Evolutionary conservation across 1,139 yeast species (phyloP).

Genomic region (Chernovozyma sophiae-reginae): DNA sequence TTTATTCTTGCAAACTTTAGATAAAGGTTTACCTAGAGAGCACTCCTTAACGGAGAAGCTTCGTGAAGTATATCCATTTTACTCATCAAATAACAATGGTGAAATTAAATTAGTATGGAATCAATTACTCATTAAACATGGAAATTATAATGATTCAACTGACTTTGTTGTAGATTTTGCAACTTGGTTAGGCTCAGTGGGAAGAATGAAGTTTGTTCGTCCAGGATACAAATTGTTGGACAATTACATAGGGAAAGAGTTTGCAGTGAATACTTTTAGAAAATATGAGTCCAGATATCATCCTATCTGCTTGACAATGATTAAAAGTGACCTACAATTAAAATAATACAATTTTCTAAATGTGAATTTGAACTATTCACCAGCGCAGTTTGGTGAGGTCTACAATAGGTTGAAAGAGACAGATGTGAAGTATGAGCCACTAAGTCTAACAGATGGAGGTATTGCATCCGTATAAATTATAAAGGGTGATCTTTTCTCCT

Average conservation of each 20-base stretch:
- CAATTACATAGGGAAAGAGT: slow-evolving; percentile 24
- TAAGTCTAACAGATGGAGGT: no score
- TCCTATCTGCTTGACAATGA: slow-evolving; percentile 38
- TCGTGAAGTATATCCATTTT: slow-evolving; percentile 23
- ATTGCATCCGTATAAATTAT: no score
- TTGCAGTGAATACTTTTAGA: slow-evolving; percentile 26
- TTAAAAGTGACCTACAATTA: slow-evolving; percentile 29
- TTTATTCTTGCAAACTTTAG: slow-evolving; percentile 30
- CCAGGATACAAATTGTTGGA: slow-evolving; percentile 35
- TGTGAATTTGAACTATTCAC: no score
- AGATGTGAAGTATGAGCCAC: no score
- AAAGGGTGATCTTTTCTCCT: no score
- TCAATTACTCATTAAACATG: slow-evolving; percentile 27
- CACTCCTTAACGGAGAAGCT: slow-evolving; percentile 17
- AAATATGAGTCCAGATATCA: slow-evolving; percentile 26
- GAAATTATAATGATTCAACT: slow-evolving; percentile 17
- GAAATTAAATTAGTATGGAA: slow-evolving; percentile 33
- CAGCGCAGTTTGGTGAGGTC: no score
- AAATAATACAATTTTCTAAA: no score
- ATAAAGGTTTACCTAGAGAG: slow-evolving; percentile 15
- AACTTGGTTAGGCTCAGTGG: slow-evolving; percentile 38
- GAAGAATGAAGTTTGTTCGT: slow-evolving; percentile 42
- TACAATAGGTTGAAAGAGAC: no score
- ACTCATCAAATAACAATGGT: slow-evolving; percentile 22
- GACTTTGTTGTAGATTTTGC: slow-evolving; percentile 22